Conservation (phyloP, 1,284 basidiomycete species). For the Ustilago esculenta region DNA sequence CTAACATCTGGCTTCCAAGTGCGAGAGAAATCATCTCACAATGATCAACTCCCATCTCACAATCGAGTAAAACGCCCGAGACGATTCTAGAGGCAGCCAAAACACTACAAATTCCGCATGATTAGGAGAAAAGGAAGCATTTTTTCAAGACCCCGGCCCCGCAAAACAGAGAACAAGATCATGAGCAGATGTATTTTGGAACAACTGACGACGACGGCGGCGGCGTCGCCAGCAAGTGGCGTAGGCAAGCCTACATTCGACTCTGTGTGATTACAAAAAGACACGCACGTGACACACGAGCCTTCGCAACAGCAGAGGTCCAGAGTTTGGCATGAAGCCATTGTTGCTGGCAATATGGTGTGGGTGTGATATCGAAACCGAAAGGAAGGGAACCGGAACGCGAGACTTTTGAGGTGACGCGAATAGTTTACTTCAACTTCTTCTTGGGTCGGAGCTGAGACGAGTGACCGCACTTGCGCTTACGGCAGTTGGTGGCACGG, state of each 20-base stretch:
- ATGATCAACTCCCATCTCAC: too few relatives aligned
- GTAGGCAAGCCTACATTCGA: neutral
- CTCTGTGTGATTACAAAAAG: constrained; percentile 7
- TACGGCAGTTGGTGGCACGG: constrained; percentile 98
- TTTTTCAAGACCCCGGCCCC: constrained; percentile 4
- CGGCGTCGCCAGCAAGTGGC: constrained; percentile 1
- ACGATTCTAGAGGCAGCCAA: too few relatives aligned
- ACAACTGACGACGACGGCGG: constrained; percentile 13
- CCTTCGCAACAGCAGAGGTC: neutral
- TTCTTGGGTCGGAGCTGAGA: constrained; percentile 76
- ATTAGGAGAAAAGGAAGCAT: constrained; percentile 7
- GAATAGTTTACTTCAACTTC: constrained; percentile 86
- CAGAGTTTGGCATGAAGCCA: neutral
- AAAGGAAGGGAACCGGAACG: constrained; percentile 1
- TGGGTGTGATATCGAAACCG: constrained; percentile 7
- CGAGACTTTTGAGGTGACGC: constrained; percentile 4
- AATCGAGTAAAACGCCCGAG: too few relatives aligned
- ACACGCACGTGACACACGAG: neutral
- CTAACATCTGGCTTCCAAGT: too few relatives aligned
- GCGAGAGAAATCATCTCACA: too few relatives aligned
- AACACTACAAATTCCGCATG: too few relatives aligned
- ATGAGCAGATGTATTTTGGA: constrained; percentile 6
- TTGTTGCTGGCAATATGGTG: constrained; percentile 1
- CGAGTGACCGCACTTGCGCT: constrained; percentile 69
- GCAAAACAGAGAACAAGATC: neutral